Conservation (phyloP, 441 rosid genomes). For the Sinapis alba region DNA sequence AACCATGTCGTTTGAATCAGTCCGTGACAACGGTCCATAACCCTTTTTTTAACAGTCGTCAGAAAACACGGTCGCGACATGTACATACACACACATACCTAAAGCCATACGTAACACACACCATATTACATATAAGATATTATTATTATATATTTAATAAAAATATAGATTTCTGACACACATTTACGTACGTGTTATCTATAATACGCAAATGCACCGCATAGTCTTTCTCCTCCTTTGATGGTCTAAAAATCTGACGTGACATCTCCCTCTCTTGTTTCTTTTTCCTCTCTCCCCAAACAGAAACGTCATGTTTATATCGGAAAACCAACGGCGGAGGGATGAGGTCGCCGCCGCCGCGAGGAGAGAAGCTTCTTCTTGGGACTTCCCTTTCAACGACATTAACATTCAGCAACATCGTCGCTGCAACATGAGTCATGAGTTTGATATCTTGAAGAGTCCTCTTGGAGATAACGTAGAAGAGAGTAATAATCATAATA, state of each 20-base stretch:
- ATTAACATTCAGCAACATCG: slow-evolving; percentile 24
- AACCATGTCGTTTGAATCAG: slow-evolving; percentile 25
- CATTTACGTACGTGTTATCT: slow-evolving; percentile 33
- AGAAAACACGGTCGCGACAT: slow-evolving; percentile 42
- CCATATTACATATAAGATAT: slow-evolving; percentile 9
- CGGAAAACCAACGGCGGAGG: slow-evolving; percentile 38
- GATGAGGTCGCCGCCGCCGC: slow-evolving; percentile 31
- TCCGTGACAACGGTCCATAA: slow-evolving; percentile 42
- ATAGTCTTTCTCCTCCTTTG: slow-evolving; percentile 29
- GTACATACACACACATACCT: slow-evolving; percentile 40
- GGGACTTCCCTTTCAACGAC: slow-evolving; percentile 36
- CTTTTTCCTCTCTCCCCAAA: slow-evolving; percentile 20
- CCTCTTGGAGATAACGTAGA: slow-evolving; percentile 28
- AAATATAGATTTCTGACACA: slow-evolving; percentile 25
- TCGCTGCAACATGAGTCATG: slow-evolving; percentile 35
- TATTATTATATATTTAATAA: background rate
- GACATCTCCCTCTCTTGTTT: slow-evolving; percentile 31
- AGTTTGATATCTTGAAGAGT: slow-evolving; percentile 31
- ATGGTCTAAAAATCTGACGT: slow-evolving; percentile 36
- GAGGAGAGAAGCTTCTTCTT: slow-evolving; percentile 37
- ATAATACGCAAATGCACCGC: slow-evolving; percentile 32
- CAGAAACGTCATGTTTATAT: slow-evolving; percentile 24
- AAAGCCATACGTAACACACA: slow-evolving; percentile 42
- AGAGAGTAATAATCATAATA: slow-evolving; percentile 21
- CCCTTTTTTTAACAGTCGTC: slow-evolving; percentile 37